phyloP scores from a whole-genome alignment of 495 filamentous ascomycete species.

The Talaromyces liani region DNA sequence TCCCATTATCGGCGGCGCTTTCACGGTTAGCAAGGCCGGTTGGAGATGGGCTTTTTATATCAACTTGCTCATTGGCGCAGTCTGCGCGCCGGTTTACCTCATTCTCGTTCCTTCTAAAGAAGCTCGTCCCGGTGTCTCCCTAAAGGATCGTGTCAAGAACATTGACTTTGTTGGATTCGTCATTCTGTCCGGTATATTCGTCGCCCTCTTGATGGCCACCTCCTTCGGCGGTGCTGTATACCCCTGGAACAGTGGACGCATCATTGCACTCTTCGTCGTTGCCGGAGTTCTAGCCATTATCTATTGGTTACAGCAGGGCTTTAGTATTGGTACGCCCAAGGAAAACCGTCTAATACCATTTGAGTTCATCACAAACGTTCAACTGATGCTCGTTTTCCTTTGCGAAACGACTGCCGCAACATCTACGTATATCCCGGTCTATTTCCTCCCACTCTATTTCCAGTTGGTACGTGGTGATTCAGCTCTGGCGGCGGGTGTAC shows the following conservation, averaged over 20 bases:
- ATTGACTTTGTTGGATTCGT: slow-evolving; percentile 25
- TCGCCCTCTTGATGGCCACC: slow-evolving; percentile 42
- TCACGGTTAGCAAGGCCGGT: slow-evolving; percentile 33
- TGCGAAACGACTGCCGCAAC: slow-evolving; percentile 12
- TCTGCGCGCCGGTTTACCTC: neutral
- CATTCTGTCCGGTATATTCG: slow-evolving; percentile 32
- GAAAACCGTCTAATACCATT: neutral
- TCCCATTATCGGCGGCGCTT: slow-evolving; percentile 48
- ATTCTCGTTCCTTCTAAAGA: neutral
- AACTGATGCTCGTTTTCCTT: neutral
- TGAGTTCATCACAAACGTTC: neutral
- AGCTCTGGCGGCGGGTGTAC: neutral
- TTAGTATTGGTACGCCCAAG: neutral
- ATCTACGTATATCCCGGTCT: slow-evolving; percentile 14
- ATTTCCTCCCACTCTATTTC: slow-evolving; percentile 46
- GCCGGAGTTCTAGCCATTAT: slow-evolving; percentile 32
- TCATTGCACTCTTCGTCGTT: slow-evolving; percentile 46
- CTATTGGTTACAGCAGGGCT: neutral
- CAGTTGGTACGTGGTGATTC: slow-evolving; percentile 33
- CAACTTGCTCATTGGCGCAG: neutral
- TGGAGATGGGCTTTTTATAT: neutral
- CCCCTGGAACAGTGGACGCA: slow-evolving; percentile 42
- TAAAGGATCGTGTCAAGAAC: slow-evolving; percentile 11
- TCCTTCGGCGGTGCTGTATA: slow-evolving; percentile 49
- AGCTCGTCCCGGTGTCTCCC: neutral